Conservation (phyloP, 306 rosid genomes). For the Cucumis melo region DNA sequence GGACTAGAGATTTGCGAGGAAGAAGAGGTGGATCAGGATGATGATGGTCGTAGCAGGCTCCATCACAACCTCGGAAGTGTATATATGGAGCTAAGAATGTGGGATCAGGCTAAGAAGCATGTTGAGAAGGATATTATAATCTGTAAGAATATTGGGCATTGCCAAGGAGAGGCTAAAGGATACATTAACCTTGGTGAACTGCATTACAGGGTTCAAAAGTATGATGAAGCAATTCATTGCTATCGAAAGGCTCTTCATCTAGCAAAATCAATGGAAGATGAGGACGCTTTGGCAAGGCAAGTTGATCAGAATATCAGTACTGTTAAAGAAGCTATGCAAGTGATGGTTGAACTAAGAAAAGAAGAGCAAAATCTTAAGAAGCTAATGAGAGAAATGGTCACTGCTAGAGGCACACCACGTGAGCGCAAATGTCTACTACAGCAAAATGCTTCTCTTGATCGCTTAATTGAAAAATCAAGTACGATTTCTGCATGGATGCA, state of each 20-base stretch:
- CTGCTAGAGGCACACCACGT: conserved; percentile 43
- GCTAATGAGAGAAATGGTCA: conserved; percentile 39
- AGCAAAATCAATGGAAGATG: conserved; percentile 67
- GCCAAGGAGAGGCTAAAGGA: conserved; percentile 92
- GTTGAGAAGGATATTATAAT: conserved; percentile 57
- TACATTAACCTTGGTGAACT: conserved; percentile 67
- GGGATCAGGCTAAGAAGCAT: conserved; percentile 53
- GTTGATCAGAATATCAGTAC: conserved; percentile 45
- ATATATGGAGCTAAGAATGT: conserved; percentile 56
- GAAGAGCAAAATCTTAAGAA: conserved; percentile 72
- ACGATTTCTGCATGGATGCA: conserved; percentile 48
- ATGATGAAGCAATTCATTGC: conserved; percentile 44
- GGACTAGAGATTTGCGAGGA: conserved; percentile 63
- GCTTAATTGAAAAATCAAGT: conserved; percentile 53
- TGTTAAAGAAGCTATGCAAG: conserved; percentile 31
- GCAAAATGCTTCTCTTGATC: conserved; percentile 37
- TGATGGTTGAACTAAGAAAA: conserved; percentile 44
- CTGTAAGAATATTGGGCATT: conserved; percentile 57
- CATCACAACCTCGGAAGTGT: conserved; percentile 86
- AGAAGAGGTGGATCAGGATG: conserved; percentile 56
- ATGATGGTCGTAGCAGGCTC: conserved; percentile 72
- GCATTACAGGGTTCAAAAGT: conserved; percentile 61
- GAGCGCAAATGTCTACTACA: conserved; percentile 52
- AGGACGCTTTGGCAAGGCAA: conserved; percentile 52
- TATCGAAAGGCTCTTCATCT: conserved; percentile 46